A percentile compares a stretch with the other conserved stretches of the same genome.
These are phyloP conservation scores for Leccinum ochraceum DNA, from an alignment of 768 basidiomycete genomes.

Conservation along the genomic window DNA sequence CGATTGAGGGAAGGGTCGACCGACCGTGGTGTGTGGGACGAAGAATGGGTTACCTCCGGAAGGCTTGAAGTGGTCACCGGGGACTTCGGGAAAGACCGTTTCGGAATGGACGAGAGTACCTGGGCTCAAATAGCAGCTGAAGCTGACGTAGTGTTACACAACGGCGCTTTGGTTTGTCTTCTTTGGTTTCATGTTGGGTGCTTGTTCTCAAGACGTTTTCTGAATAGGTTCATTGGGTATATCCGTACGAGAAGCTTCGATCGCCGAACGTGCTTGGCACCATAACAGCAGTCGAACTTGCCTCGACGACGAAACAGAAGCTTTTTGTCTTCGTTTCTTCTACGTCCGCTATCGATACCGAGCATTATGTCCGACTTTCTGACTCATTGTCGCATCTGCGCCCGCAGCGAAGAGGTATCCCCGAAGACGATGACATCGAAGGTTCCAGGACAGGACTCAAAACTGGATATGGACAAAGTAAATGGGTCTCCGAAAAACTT, in stretches of 20 bases:
- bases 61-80: slow-evolving; percentile 81
- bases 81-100: slow-evolving; percentile 73
- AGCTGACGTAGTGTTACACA: slow-evolving; percentile 86
- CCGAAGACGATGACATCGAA: slow-evolving; percentile 87
- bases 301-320: slow-evolving; percentile 74
- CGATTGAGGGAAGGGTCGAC: slow-evolving; percentile 71
- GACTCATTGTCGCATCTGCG: slow-evolving; percentile 55
- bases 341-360: slow-evolving; percentile 92
- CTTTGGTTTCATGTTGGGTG: not conserved
- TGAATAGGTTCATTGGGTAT: slow-evolving; percentile 94
- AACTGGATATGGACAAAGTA: slow-evolving; percentile 95
- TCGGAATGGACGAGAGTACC: slow-evolving; percentile 63
- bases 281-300: slow-evolving; percentile 78
- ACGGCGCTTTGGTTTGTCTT: slow-evolving; percentile 88
- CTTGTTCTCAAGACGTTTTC: not conserved
- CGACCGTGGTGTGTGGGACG: slow-evolving; percentile 88
- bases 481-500: slow-evolving; percentile 98
- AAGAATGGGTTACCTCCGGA: slow-evolving; percentile 69
- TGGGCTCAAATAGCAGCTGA: slow-evolving; percentile 74
- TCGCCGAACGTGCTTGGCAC: slow-evolving; percentile 93
- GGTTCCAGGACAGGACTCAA: slow-evolving; percentile 69
- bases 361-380: slow-evolving; percentile 85
- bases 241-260: slow-evolving; percentile 92
- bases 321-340: slow-evolving; percentile 89
- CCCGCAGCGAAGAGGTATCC: slow-evolving; percentile 61